Conservation (phyloP, 2,329 filamentous ascomycete genomes). For the Fusarium keratoplasticum region DNA sequence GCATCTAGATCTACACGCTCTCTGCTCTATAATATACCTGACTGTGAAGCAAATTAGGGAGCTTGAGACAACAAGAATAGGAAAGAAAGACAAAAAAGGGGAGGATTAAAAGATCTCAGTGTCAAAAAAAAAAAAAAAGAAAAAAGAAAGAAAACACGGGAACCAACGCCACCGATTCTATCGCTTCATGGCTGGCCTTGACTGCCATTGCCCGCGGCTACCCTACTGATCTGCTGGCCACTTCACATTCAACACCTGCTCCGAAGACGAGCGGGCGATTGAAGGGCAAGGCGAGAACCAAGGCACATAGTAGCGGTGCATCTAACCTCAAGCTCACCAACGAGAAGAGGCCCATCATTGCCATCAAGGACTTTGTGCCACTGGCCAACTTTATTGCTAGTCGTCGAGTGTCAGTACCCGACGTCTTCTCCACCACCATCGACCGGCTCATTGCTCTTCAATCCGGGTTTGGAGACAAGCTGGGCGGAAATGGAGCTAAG, state of each 20-base stretch:
- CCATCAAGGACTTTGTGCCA: slow-evolving; percentile 52
- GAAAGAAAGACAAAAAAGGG: neutral
- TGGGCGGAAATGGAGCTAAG: slow-evolving; percentile 28
- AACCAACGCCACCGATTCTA: neutral
- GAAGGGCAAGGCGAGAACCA: neutral
- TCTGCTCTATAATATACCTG: neutral
- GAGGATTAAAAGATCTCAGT: neutral
- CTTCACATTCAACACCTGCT: neutral
- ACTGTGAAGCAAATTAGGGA: neutral
- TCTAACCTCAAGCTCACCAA: neutral
- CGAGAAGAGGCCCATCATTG: slow-evolving; percentile 46
- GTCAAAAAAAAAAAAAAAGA: no score
- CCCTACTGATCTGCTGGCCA: slow-evolving; percentile 31
- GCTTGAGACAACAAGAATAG: neutral
- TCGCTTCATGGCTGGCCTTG: slow-evolving; percentile 52
- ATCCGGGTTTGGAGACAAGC: slow-evolving; percentile 39
- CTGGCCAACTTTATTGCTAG: slow-evolving; percentile 52
- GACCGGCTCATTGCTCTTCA: slow-evolving; percentile 53
- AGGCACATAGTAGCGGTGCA: neutral
- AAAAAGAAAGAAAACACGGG: neutral
- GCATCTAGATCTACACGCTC: neutral
- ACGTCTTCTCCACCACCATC: slow-evolving; percentile 47
- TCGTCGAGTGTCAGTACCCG: slow-evolving; percentile 34
- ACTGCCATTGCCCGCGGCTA: slow-evolving; percentile 53
- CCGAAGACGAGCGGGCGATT: neutral